Evolutionary conservation across 2,329 filamentous ascomycete species (phyloP).

Genomic region (Neofusicoccum sp.): DNA sequence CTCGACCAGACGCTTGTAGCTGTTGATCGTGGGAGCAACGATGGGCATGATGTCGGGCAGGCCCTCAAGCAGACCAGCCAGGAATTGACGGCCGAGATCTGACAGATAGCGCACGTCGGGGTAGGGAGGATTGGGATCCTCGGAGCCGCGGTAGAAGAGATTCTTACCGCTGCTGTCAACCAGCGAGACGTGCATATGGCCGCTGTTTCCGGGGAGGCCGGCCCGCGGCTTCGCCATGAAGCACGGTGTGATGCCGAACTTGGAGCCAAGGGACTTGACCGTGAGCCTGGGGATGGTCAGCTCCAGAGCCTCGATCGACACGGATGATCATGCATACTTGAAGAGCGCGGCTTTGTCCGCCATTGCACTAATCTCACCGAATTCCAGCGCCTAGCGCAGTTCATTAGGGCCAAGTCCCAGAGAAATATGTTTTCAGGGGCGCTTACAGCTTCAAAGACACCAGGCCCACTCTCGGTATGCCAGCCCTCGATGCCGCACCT

Average conservation of each 20-base stretch:
- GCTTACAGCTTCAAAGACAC: conserved; percentile 84
- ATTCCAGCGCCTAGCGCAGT: conserved; percentile 68
- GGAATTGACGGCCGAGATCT: conserved; percentile 86
- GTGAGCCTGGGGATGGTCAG: conserved; percentile 79
- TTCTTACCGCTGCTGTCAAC: conserved; percentile 77
- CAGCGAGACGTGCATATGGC: conserved; percentile 92
- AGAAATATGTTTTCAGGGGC: background rate
- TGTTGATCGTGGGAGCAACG: conserved; percentile 92
- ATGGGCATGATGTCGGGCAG: conserved; percentile 95
- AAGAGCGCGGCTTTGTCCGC: conserved; percentile 89
- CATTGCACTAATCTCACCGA: conserved; percentile 83
- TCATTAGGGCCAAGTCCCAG: conserved; percentile 22
- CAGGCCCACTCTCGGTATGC: conserved; percentile 92
- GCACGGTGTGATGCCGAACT: conserved; percentile 89
- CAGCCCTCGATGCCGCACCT: conserved; percentile 83
- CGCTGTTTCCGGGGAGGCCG: conserved; percentile 88
- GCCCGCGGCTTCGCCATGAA: conserved; percentile 98
- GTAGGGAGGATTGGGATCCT: conserved; percentile 67
- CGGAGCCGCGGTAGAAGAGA: conserved; percentile 70
- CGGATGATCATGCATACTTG: conserved; percentile 57
- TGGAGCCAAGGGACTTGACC: conserved; percentile 85
- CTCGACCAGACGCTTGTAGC: conserved; percentile 95
- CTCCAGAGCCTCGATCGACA: conserved; percentile 72
- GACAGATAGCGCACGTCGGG: conserved; percentile 77
- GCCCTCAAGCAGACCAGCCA: conserved; percentile 84